Base-by-base conservation (phyloP, 306 rosid genomes). In the Cicer arietinum region DNA sequence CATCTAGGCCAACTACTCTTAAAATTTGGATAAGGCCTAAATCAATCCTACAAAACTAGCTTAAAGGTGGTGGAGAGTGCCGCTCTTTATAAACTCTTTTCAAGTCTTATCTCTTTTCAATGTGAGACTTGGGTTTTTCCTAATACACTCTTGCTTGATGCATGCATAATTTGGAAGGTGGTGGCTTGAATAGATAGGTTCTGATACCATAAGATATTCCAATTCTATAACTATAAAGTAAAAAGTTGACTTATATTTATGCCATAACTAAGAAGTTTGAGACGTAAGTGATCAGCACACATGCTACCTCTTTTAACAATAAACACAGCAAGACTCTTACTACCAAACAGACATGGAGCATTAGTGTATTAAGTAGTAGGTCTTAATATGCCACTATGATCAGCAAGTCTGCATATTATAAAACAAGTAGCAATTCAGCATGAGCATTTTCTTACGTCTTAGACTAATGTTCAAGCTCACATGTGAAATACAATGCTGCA, bases 371-470 rank as follows among this genome's bases (percentile, higher is more conserved):
- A 40, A 51, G 51, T 54, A 56, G 54, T 20, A 46, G 42, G 58
- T 14, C 51, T 42, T 48, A 66, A 40, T 2, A 72, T 73, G 44
- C 57, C 70, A 67, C 10, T 58, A 12, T 50, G 53, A 64, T 58
- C 75, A 77, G 68, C 67, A 81, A 37, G 51, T 66, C 73, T 48
- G 69, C 76, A 9, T 48, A 73, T 62, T 51, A 58, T 81, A 51
- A 50, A 61, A 18, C 43, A 25, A 25, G 12, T 13, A 47, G 45
- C 35, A 69, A 14, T 35, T 8, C 2, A 54, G 76, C 42, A 41
- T 22, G 51, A 47, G 4, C 13, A 44, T 51, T 74, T 74, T 76
- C 30, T 50, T n/a, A 67, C 69, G 63, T 44, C 45, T 20, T 45
- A 41, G 35, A 73, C 39, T 61, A 62, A 68, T 2, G 12, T 25